Percentiles rank a stretch among this genome's conserved stretches.
Conservation (phyloP, 768 basidiomycete genomes). For the Hypholoma sublateritium region DNA sequence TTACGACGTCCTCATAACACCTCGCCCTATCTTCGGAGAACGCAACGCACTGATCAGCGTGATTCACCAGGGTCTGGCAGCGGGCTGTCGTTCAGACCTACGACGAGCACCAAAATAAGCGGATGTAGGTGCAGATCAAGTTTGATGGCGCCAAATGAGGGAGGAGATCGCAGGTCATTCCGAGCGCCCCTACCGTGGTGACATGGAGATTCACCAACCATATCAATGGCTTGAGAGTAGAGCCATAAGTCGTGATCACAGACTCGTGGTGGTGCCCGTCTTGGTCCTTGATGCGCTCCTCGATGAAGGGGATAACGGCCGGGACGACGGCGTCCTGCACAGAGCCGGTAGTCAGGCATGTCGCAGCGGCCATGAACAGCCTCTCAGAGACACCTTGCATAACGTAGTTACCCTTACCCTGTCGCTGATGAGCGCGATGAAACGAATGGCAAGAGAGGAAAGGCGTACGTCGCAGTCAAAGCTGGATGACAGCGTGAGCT, state of each 20-base stretch:
- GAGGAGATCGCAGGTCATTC: slow-evolving; percentile 89
- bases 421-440: neutral
- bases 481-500: slow-evolving; percentile 48
- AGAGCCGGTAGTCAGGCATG: too few species aligned
- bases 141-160: slow-evolving; percentile 86
- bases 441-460: too few species aligned
- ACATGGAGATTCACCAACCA: slow-evolving; percentile 61
- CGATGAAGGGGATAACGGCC: too few species aligned
- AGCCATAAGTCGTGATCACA: slow-evolving; percentile 76
- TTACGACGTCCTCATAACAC: slow-evolving; percentile 87
- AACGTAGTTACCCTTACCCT: slow-evolving; percentile 8
- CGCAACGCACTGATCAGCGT: slow-evolving; percentile 81
- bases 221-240: slow-evolving; percentile 24
- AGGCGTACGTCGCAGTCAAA: too few species aligned
- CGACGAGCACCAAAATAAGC: slow-evolving; percentile 80
- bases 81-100: slow-evolving; percentile 76
- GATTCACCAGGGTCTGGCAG: slow-evolving; percentile 96
- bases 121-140: slow-evolving; percentile 85
- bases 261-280: slow-evolving; percentile 98
- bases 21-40: slow-evolving; percentile 64
- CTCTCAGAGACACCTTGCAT: too few species aligned
- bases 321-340: too few species aligned
- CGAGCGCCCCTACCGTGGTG: slow-evolving; percentile 93
- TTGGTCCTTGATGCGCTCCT: slow-evolving; percentile 73
- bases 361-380: slow-evolving; percentile 11